Percentiles rank a stretch among this genome's conserved stretches.
Conservation (phyloP, 345 rosid species). For the Arabidopsis suecica region DNA sequence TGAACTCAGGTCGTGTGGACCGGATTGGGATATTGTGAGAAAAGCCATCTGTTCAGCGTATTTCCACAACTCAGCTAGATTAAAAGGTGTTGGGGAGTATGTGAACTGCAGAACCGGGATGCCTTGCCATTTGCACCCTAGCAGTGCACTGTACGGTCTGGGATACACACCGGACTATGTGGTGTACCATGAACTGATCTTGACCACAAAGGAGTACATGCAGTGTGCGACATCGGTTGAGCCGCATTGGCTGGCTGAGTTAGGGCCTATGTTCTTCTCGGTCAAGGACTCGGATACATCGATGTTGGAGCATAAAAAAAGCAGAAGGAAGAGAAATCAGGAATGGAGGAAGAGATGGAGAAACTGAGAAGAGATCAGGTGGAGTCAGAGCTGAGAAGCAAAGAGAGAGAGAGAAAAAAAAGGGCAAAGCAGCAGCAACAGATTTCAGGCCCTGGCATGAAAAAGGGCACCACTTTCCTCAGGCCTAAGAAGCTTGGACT, state of each 20-base stretch:
- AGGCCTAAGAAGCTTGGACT: slow-evolving; percentile 86
- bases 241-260: slow-evolving; percentile 93
- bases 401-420: slow-evolving; percentile 62
- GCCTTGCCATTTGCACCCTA: slow-evolving; percentile 96
- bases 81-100: slow-evolving; percentile 97
- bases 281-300: slow-evolving; percentile 92
- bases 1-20: slow-evolving; percentile 74
- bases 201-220: slow-evolving; percentile 96
- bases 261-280: slow-evolving; percentile 97
- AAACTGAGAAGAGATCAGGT: slow-evolving; percentile 78
- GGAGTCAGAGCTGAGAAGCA: slow-evolving; percentile 57
- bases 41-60: slow-evolving; percentile 94
- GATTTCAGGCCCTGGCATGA: slow-evolving; percentile 70
- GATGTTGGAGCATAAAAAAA: slow-evolving; percentile 89
- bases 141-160: slow-evolving; percentile 88
- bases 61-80: slow-evolving; percentile 89
- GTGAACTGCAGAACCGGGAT: slow-evolving; percentile 84
- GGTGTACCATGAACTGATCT: slow-evolving; percentile 86
- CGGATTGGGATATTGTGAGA: slow-evolving; percentile 75
- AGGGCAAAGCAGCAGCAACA: slow-evolving; percentile 77
- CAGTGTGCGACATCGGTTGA: slow-evolving; percentile 95
- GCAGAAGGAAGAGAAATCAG: slow-evolving; percentile 87
- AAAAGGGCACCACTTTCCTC: slow-evolving; percentile 68
- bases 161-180: slow-evolving; percentile 89
- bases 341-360: slow-evolving; percentile 98